These are phyloP conservation scores for Clitopilus hobsonii DNA, from an alignment of 768 basidiomycete genomes.

Conservation along the genomic window DNA sequence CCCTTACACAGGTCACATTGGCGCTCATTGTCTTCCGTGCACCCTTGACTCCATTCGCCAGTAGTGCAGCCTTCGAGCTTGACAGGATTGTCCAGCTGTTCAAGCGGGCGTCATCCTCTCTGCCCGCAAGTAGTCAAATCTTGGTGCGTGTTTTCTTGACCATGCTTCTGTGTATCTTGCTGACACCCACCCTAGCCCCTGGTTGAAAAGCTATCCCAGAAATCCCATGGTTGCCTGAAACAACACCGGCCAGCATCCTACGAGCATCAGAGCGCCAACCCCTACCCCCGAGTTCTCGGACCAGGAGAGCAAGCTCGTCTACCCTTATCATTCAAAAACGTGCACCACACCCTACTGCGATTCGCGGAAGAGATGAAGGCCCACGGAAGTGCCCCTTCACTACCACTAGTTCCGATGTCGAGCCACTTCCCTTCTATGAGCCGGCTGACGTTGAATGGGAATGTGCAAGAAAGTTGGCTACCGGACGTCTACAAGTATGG, in stretches of 20 bases:
- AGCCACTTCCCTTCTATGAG: constrained; percentile 2
- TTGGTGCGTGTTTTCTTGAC: constrained; percentile 34
- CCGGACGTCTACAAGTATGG: constrained; percentile 43
- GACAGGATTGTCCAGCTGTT: constrained; percentile 57
- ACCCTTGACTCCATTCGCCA: constrained; percentile 52
- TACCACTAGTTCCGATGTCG: constrained; percentile 1
- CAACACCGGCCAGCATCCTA: constrained; percentile 45
- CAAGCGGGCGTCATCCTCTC: constrained; percentile 48
- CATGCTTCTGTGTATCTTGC: background rate
- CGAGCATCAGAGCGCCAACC: background rate
- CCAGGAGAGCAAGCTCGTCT: constrained; percentile 16
- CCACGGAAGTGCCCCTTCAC: constrained; percentile 5
- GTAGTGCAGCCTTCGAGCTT: constrained; percentile 56
- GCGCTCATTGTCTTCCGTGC: constrained; percentile 62
- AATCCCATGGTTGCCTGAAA: constrained; percentile 23
- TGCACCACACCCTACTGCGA: constrained; percentile 27
- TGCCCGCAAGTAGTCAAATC: constrained; percentile 56
- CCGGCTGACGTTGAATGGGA: constrained; percentile 3
- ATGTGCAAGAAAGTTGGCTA: constrained; percentile 24
- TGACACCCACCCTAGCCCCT: constrained; percentile 35
- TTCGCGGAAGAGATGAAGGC: constrained; percentile 28
- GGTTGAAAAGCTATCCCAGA: constrained; percentile 41
- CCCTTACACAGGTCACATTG: constrained; percentile 46
- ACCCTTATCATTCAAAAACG: constrained; percentile 30
- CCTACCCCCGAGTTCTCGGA: constrained; percentile 8